phyloP scores from a whole-genome alignment of 805 yeast species.

The Kuraishia floccosa region DNA sequence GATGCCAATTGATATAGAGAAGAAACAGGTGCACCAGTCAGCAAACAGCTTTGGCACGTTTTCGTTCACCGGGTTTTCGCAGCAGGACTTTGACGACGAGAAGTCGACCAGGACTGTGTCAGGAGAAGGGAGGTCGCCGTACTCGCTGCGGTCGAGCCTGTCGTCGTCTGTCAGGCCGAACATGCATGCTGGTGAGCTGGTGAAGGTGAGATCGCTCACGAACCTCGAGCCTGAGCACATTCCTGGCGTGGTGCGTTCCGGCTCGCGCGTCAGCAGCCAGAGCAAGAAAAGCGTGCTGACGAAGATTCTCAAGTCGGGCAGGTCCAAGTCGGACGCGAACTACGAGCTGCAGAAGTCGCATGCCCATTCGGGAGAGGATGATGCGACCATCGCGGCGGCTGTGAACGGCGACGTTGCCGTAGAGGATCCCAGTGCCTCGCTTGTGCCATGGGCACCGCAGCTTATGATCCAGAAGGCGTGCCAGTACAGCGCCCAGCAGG shows the following conservation, averaged over 20 bases:
- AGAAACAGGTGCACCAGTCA: too few relatives aligned
- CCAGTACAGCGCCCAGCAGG: constrained; percentile 46
- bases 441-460: constrained; percentile 47
- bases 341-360: too few relatives aligned
- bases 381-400: too few relatives aligned
- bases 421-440: neutral
- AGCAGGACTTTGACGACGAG: constrained; percentile 22
- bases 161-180: constrained; percentile 5
- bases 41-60: too few relatives aligned
- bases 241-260: constrained; percentile 8
- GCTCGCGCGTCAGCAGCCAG: constrained; percentile 8
- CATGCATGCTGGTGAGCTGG: constrained; percentile 8
- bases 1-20: too few relatives aligned
- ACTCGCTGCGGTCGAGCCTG: constrained; percentile 5
- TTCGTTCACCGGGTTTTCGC: constrained; percentile 18
- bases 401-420: constrained; percentile 5
- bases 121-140: constrained; percentile 6
- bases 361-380: too few relatives aligned
- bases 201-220: constrained; percentile 4
- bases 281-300: constrained; percentile 14
- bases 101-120: constrained; percentile 6
- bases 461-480: constrained; percentile 37
- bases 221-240: constrained; percentile 7
- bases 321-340: too few relatives aligned
- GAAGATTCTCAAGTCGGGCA: constrained; percentile 11